These are phyloP conservation scores for Backusella tuberculispora DNA, from an alignment of 192 early-diverging fungal genomes.

Conservation along the genomic window DNA sequence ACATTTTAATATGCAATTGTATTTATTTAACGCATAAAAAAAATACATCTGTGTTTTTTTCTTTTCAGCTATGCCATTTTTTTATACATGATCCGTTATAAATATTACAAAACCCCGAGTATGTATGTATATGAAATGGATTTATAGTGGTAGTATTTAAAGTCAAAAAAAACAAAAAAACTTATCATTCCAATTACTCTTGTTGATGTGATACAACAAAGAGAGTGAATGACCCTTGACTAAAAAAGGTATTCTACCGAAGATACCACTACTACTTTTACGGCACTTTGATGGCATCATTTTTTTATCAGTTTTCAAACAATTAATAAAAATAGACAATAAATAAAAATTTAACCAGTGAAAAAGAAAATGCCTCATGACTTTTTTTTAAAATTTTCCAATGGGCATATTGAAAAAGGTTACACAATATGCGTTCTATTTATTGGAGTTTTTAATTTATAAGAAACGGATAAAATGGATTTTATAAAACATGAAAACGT, in stretches of 20 bases:
- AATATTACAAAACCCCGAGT: too few species aligned
- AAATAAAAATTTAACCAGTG: conserved; percentile 5
- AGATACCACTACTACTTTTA: background rate
- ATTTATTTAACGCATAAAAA: too few species aligned
- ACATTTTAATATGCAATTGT: too few species aligned
- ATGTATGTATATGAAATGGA: too few species aligned
- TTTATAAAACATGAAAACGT: background rate
- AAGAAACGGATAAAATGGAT: background rate
- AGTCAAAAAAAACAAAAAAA: too few species aligned
- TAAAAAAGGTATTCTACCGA: conserved; percentile 2
- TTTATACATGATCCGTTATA: too few species aligned
- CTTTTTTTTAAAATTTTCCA: background rate
- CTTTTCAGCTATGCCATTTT: too few species aligned
- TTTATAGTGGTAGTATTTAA: too few species aligned
- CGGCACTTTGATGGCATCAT: conserved; percentile 2
- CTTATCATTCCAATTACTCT: too few species aligned
- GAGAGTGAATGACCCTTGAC: background rate
- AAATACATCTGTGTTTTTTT: too few species aligned
- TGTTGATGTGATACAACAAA: too few species aligned
- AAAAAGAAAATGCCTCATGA: background rate
- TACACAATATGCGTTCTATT: background rate
- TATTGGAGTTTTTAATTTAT: background rate
- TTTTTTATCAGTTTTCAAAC: background rate
- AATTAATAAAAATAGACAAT: background rate
- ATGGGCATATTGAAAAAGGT: background rate